Percentiles rank a stretch among this genome's conserved stretches.
These are phyloP conservation scores for Solanum stenotomum DNA, from an alignment of 257 asterid genomes.

Conservation along the genomic window DNA sequence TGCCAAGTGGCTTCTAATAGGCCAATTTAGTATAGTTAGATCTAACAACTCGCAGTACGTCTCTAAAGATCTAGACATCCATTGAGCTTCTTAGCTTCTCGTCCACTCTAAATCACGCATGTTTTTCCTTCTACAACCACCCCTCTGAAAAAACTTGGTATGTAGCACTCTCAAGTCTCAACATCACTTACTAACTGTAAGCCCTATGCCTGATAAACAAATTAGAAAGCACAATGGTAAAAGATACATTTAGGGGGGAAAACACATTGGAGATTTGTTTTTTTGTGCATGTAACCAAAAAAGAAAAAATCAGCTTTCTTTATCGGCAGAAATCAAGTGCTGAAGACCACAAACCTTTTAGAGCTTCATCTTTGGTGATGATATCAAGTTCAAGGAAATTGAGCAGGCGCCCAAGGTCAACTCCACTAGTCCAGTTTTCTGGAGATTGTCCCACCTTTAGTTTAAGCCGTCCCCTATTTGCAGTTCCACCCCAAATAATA, in stretches of 20 bases:
- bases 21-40: not conserved
- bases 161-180: not conserved
- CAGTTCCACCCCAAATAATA: conserved; percentile 99
- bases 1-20: not conserved
- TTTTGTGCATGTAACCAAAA: not conserved
- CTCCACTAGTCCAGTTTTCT: conserved; percentile 98
- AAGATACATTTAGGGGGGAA: not conserved
- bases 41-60: not conserved
- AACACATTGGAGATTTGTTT: not conserved
- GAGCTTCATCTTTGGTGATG: conserved; percentile 55
- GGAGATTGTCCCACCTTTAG: conserved; percentile 89
- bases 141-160: not conserved
- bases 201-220: not conserved
- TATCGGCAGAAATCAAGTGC: not conserved
- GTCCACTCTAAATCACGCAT: not conserved
- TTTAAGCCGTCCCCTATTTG: conserved; percentile 88
- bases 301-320: not conserved
- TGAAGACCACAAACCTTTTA: conserved; percentile 51
- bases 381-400: conserved; percentile 93
- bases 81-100: not conserved
- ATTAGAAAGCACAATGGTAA: not conserved
- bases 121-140: not conserved
- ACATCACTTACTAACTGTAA: not conserved
- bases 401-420: conserved; percentile 94
- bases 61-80: not conserved